Evolutionary conservation across 1,284 basidiomycete species (phyloP), one percentile per base, ranked within the genome.

Genomic region (Cryptococcus amylolentus): DNA sequence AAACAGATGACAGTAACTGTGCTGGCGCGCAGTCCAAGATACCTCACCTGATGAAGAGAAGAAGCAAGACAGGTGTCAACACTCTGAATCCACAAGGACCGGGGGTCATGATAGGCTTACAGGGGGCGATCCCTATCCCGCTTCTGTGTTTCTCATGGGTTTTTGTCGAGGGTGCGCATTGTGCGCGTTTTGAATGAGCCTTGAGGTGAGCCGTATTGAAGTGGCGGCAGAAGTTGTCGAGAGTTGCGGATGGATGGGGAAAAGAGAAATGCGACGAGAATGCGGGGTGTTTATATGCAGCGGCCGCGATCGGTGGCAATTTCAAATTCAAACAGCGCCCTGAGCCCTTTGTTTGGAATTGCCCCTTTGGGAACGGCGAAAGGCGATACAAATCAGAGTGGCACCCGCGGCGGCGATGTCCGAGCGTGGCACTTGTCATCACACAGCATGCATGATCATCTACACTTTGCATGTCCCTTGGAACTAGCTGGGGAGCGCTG

Each of bases 51-150:
- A 57, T 57, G 49, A 55, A 28, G 40, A 28, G 51, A 54, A 49
- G 38, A 52, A 43, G 46, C 54, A 54, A 48, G 56, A 53, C 53
- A 47, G 60, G 60, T 62, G 60, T 62, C 56, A 62, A 62, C 60
- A 62, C 56, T 62, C 57, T 58, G 41, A 42, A 56, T 49, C 52
- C 42, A 62, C 60, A 56, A 58, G 41, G 53, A 62, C 60, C 60
- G 60, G 7, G 31, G 60, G 56, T 62, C 54, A 62, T 54, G 56
- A 58, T 56, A 54, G 31, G 60, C 60, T 62, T 40, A 62, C 60
- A 27, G 54, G 60, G 58, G 57, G 60, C 52, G 43, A 23, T 45
- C 49, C 50, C 53, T 37, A 27, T 31, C 44, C 46, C 40, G 42
- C 45, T 23, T 20, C 50, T 27, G 49, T 57, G 53, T 55, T 53